Percentiles rank a stretch among this genome's conserved stretches.
Evolutionary conservation across 768 basidiomycete genomes (phyloP).

Genomic region (Paxillus ammoniavirescens): DNA sequence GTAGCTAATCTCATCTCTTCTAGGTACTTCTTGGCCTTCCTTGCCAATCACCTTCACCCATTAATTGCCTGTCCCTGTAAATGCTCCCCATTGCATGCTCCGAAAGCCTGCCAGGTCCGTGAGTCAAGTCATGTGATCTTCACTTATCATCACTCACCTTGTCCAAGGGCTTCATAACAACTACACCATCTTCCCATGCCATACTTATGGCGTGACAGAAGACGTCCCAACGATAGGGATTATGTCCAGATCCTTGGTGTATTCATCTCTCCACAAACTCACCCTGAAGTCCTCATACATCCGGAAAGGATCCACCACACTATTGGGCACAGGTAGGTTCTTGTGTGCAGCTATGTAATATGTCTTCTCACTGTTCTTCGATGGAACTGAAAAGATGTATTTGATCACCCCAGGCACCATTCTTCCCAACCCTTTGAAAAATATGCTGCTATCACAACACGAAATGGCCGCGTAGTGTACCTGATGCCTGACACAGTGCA

Average conservation of each 20-base stretch:
- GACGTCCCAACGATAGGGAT: not conserved
- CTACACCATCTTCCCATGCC: slow-evolving; percentile 1
- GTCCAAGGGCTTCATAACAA: slow-evolving; percentile 6
- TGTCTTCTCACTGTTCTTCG: not conserved
- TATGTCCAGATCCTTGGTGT: not conserved
- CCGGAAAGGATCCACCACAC: slow-evolving; percentile 4
- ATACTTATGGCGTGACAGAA: not conserved
- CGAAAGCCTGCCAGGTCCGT: not conserved
- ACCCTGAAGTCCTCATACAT: slow-evolving; percentile 4
- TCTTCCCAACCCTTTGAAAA: not conserved
- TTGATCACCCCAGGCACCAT: not conserved
- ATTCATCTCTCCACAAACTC: not conserved
- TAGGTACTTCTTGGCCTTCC: too few species aligned
- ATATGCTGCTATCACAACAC: not conserved
- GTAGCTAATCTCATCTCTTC: too few species aligned
- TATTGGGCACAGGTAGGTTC: slow-evolving; percentile 1
- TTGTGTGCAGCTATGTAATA: not conserved
- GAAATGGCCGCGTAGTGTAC: not conserved
- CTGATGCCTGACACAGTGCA: not conserved
- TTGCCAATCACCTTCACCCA: too few species aligned
- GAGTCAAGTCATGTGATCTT: not conserved
- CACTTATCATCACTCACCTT: slow-evolving; percentile 4
- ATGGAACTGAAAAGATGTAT: not conserved
- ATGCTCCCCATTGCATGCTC: not conserved
- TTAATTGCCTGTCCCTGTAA: not conserved